Evolutionary conservation across 331 rosid species (phyloP).

Genomic region (Cydonia oblonga): DNA sequence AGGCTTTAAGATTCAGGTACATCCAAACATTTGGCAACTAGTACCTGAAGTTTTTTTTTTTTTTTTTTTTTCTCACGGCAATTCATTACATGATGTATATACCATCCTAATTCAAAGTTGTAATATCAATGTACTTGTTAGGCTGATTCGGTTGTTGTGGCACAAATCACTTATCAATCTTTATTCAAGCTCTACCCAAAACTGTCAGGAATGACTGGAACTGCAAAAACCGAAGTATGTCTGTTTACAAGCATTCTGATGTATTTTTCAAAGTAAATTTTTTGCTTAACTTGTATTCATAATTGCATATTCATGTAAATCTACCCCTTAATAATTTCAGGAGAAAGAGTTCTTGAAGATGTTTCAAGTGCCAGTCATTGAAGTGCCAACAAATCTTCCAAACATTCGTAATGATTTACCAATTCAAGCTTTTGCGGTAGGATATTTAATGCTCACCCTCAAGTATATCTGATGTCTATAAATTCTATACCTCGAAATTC

Average conservation of each 20-base stretch:
- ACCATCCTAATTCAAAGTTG: conserved; percentile 15
- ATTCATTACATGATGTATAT: conserved; percentile 5
- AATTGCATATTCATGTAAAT: conserved; percentile 14
- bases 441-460: conserved; percentile 14
- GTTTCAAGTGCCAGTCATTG: conserved; percentile 90
- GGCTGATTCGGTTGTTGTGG: conserved; percentile 82
- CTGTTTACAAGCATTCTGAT: conserved; percentile 14
- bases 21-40: not conserved
- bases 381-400: conserved; percentile 90
- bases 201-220: conserved; percentile 97
- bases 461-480: conserved; percentile 5
- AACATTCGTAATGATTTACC: conserved; percentile 88
- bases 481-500: not conserved
- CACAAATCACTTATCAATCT: conserved; percentile 98
- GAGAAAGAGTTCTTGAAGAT: conserved; percentile 95
- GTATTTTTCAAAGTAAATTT: conserved; percentile 13
- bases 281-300: not conserved
- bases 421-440: conserved; percentile 95
- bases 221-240: conserved; percentile 93
- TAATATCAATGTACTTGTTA: conserved; percentile 12
- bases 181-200: conserved; percentile 93
- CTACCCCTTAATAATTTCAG: conserved; percentile 31
- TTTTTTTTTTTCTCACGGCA: not conserved
- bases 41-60: not conserved
- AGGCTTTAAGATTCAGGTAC: conserved; percentile 88